Evolutionary conservation across 2,329 filamentous ascomycete genomes (phyloP).

Genomic region (Colletotrichum paranaense): DNA sequence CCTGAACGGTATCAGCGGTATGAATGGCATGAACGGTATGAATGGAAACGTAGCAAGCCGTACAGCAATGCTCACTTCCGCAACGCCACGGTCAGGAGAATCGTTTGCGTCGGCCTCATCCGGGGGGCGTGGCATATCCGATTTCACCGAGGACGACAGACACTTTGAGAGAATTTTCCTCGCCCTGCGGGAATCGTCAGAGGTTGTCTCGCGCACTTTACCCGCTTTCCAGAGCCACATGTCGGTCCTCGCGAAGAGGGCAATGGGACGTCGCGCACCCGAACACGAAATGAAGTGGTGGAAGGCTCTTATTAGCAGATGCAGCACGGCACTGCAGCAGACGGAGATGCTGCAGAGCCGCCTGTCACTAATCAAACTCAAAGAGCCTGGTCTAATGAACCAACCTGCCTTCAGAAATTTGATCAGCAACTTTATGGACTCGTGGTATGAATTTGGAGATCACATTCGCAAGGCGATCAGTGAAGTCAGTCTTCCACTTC

Average conservation of each 20-base stretch:
- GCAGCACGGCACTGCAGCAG: slow-evolving; percentile 76
- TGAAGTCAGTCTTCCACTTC: slow-evolving; percentile 64
- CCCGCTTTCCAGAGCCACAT: slow-evolving; percentile 78
- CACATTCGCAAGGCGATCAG: slow-evolving; percentile 65
- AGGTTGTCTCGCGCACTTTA: slow-evolving; percentile 77
- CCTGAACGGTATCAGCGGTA: slow-evolving; percentile 60
- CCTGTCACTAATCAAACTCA: slow-evolving; percentile 84
- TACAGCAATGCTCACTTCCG: slow-evolving; percentile 64
- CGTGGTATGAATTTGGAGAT: slow-evolving; percentile 72
- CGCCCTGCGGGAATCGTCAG: slow-evolving; percentile 78
- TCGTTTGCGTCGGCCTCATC: slow-evolving; percentile 73
- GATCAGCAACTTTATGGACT: slow-evolving; percentile 79
- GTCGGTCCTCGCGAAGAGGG: slow-evolving; percentile 69
- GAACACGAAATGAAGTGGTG: slow-evolving; percentile 73
- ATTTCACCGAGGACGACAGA: slow-evolving; percentile 80
- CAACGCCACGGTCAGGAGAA: slow-evolving; percentile 86
- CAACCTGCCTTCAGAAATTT: slow-evolving; percentile 73
- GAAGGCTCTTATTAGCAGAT: slow-evolving; percentile 78
- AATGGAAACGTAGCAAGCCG: slow-evolving; percentile 53
- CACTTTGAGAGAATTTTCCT: slow-evolving; percentile 87
- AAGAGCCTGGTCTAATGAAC: slow-evolving; percentile 80
- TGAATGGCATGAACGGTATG: slow-evolving; percentile 38
- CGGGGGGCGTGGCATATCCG: slow-evolving; percentile 64
- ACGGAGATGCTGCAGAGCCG: slow-evolving; percentile 78
- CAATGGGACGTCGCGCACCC: slow-evolving; percentile 68